Evolutionary conservation across 345 rosid species (phyloP).

Genomic region (Dipteronia sinensis): DNA sequence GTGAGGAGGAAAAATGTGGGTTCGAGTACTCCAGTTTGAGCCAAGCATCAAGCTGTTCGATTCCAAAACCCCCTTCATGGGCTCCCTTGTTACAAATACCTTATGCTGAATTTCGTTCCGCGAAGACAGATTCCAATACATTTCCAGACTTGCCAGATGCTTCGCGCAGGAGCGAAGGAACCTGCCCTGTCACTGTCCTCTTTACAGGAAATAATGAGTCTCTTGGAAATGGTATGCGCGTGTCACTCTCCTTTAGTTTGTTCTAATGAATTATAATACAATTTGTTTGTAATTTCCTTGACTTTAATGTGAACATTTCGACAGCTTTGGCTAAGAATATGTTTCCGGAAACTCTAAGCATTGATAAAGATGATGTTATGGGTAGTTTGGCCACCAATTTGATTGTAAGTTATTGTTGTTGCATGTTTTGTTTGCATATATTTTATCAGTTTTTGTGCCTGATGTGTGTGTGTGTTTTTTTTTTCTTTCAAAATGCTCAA

Average conservation of each 20-base stretch:
- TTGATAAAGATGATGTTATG: constrained; percentile 26
- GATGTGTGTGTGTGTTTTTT: neutral
- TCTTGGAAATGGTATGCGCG: constrained; percentile 55
- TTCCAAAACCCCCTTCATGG: constrained; percentile 65
- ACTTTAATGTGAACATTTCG: constrained; percentile 17
- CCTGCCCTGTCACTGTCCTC: constrained; percentile 73
- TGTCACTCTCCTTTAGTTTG: constrained; percentile 17
- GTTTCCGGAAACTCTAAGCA: constrained; percentile 41
- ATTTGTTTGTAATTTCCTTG: neutral
- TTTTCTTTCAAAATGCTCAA: constrained; percentile 37
- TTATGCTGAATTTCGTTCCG: constrained; percentile 60
- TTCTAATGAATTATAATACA: neutral
- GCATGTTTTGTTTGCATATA: neutral
- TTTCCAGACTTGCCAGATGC: constrained; percentile 51
- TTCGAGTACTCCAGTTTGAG: constrained; percentile 45
- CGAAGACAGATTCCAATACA: constrained; percentile 37
- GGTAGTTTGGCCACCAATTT: constrained; percentile 46
- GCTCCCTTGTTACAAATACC: constrained; percentile 84
- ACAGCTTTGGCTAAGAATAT: constrained; percentile 56
- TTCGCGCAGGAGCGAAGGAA: constrained; percentile 63
- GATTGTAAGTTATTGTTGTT: constrained; percentile 46
- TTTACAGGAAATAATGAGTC: constrained; percentile 70
- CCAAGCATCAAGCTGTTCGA: constrained; percentile 57
- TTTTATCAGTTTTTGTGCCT: constrained; percentile 16
- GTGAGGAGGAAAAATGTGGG: constrained; percentile 60